A percentile compares a stretch with the other conserved stretches of the same genome.
phyloP scores from a whole-genome alignment of 1,139 yeast species.

The Magnusiomyces suaveolens region DNA sequence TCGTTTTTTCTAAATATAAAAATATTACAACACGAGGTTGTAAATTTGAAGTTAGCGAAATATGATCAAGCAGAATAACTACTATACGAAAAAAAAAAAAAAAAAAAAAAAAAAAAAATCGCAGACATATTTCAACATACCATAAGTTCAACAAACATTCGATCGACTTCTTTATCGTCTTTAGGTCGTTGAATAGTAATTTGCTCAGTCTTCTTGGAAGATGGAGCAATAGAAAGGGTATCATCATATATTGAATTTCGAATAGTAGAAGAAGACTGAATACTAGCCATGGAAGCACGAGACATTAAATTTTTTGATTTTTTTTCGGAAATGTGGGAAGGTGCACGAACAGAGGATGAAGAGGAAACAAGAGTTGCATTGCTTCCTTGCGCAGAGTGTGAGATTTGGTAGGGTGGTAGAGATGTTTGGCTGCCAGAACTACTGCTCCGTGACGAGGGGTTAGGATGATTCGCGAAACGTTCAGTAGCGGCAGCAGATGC shows the following conservation, averaged over 20 bases:
- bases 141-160: slow-evolving; percentile 32
- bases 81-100: not conserved
- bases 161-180: slow-evolving; percentile 29
- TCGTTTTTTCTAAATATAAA: slow-evolving; percentile 51
- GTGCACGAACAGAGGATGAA: not conserved
- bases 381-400: not conserved
- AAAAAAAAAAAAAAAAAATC: not conserved
- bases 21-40: not conserved
- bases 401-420: slow-evolving; percentile 4
- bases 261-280: slow-evolving; percentile 11
- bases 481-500: not conserved
- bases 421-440: slow-evolving; percentile 5
- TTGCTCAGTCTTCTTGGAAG: slow-evolving; percentile 5
- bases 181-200: slow-evolving; percentile 22
- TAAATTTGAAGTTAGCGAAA: not conserved
- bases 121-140: slow-evolving; percentile 17
- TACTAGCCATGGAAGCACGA: slow-evolving; percentile 5
- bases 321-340: not conserved
- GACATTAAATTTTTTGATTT: not conserved
- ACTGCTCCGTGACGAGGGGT: slow-evolving; percentile 5
- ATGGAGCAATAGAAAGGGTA: slow-evolving; percentile 8
- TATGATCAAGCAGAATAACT: no score
- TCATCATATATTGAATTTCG: slow-evolving; percentile 16
- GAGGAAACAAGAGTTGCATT: not conserved
- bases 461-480: not conserved